Evolutionary conservation across 352 stramenopile genomes (phyloP).

Genomic region (Thalassiosira oceanica): DNA sequence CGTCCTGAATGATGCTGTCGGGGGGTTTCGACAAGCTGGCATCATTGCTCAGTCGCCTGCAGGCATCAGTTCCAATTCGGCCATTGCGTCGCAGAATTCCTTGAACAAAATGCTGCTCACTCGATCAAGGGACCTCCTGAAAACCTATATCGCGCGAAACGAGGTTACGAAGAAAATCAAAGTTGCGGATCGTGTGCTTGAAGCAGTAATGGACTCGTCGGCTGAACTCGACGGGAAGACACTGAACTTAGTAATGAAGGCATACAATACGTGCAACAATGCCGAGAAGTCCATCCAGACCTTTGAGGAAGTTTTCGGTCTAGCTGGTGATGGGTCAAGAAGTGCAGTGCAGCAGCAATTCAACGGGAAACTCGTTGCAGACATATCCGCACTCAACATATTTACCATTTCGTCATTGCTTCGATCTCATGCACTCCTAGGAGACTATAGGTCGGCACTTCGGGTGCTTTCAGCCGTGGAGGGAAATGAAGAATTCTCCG

Average conservation of each 20-base stretch:
- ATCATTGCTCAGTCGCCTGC: constrained; percentile 7
- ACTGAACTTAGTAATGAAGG: constrained; percentile 72
- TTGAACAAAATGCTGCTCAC: constrained; percentile 59
- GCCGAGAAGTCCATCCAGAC: constrained; percentile 56
- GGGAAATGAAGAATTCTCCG: constrained; percentile 41
- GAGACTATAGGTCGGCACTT: constrained; percentile 58
- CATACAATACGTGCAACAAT: constrained; percentile 73
- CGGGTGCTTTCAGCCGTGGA: constrained; percentile 70
- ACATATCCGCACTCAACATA: constrained; percentile 64
- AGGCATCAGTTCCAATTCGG: constrained; percentile 8
- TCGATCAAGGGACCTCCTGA: constrained; percentile 64
- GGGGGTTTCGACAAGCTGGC: constrained; percentile 50
- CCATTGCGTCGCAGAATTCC: constrained; percentile 16
- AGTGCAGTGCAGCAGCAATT: constrained; percentile 15
- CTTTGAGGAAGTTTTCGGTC: constrained; percentile 73
- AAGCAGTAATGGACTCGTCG: constrained; percentile 63
- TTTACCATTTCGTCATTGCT: constrained; percentile 70
- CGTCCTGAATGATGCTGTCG: constrained; percentile 43
- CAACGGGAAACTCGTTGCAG: constrained; percentile 28
- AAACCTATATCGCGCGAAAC: constrained; percentile 55
- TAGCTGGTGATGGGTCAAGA: constrained; percentile 57
- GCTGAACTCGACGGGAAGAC: constrained; percentile 68
- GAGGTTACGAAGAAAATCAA: constrained; percentile 52
- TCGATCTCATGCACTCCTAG: constrained; percentile 59
- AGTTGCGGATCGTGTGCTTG: constrained; percentile 76